These are phyloP conservation scores for Xylaria sp. DNA, from an alignment of 495 filamentous ascomycete species.

Conservation along the genomic window DNA sequence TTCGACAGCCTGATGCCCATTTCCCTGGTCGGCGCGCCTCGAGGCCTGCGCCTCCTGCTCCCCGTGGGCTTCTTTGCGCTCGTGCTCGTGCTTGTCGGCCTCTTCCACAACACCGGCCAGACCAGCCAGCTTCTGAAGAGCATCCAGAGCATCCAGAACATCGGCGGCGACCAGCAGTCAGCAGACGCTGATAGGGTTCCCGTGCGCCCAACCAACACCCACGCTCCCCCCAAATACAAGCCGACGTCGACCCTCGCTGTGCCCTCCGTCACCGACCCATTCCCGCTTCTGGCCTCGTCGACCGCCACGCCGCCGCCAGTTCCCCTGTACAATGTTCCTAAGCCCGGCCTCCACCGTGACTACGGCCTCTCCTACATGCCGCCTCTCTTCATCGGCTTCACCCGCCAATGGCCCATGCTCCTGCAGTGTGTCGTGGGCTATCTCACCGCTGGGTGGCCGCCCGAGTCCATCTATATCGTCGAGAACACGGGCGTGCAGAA, in stretches of 20 bases:
- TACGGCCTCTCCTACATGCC: constrained; percentile 45
- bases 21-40: constrained; percentile 35
- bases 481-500: constrained; percentile 64
- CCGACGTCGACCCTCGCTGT: constrained; percentile 35
- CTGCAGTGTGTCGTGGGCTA: constrained; percentile 59
- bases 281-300: constrained; percentile 33
- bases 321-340: constrained; percentile 43
- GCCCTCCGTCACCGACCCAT: constrained; percentile 37
- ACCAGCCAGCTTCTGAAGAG: constrained; percentile 35
- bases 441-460: constrained; percentile 61
- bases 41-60: constrained; percentile 38
- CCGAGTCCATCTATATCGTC: constrained; percentile 60
- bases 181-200: constrained; percentile 16
- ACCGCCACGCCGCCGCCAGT: constrained; percentile 42
- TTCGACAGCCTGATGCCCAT: constrained; percentile 25
- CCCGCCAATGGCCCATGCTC: constrained; percentile 59
- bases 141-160: constrained; percentile 27
- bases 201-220: constrained; percentile 38
- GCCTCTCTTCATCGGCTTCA: constrained; percentile 63
- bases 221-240: constrained; percentile 45
- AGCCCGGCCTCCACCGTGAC: constrained; percentile 40
- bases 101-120: constrained; percentile 30
- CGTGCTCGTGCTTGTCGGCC: constrained; percentile 34
- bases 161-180: background rate
- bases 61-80: constrained; percentile 33